Conservation (phyloP, 1,284 basidiomycete species). For the Sphaerobolus stellatus region DNA sequence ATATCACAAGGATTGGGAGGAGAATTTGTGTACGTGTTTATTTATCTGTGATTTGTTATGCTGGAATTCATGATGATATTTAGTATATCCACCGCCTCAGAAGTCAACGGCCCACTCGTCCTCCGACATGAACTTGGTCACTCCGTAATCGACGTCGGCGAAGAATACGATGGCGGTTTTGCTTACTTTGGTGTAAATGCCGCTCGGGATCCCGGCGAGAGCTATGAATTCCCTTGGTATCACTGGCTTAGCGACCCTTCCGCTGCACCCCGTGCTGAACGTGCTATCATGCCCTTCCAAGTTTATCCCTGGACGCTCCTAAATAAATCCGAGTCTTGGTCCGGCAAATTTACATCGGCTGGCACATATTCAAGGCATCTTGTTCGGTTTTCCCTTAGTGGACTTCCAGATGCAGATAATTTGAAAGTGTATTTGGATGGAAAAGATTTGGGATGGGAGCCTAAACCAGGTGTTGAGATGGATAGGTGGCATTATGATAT, state of each 20-base stretch:
- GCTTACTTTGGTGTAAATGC: constrained; percentile 78
- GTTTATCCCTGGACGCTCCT: constrained; percentile 74
- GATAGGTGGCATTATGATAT: constrained; percentile 77
- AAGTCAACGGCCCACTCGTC: constrained; percentile 75
- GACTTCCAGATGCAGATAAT: constrained; percentile 58
- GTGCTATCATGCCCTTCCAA: constrained; percentile 74
- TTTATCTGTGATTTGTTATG: background rate
- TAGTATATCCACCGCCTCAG: constrained; percentile 77
- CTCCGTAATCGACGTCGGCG: constrained; percentile 70
- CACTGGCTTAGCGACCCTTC: constrained; percentile 62
- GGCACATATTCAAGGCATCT: constrained; percentile 64
- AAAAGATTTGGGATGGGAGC: constrained; percentile 55
- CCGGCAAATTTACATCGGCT: constrained; percentile 60
- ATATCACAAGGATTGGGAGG: constrained; percentile 66
- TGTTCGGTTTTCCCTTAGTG: constrained; percentile 74
- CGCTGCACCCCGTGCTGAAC: constrained; percentile 50
- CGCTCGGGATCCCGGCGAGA: constrained; percentile 39
- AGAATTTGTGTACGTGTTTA: constrained; percentile 67
- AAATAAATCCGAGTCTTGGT: constrained; percentile 59
- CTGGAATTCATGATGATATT: constrained; percentile 8
- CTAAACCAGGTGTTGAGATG: constrained; percentile 53
- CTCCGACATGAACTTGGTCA: constrained; percentile 83
- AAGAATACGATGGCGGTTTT: constrained; percentile 84
- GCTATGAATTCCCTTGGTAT: constrained; percentile 57
- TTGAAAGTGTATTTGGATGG: constrained; percentile 64